Conservation (phyloP, 1,284 basidiomycete genomes). For the Ganoderma sp. region DNA sequence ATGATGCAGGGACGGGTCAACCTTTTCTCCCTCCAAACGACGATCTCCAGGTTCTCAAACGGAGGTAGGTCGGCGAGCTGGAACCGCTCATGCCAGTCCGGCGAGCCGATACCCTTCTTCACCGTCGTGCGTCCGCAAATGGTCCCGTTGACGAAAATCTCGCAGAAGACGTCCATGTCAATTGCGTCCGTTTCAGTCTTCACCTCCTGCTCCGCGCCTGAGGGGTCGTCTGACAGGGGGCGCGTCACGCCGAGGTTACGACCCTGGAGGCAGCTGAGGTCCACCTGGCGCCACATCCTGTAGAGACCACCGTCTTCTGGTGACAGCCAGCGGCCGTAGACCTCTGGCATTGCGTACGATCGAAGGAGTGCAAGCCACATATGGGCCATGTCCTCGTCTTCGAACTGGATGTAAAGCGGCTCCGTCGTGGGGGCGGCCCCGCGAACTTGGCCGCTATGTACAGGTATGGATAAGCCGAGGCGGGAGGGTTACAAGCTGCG, state of each 20-base stretch:
- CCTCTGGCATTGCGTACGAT: slow-evolving; percentile 77
- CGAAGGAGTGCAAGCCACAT: slow-evolving; percentile 78
- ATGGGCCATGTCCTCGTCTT: slow-evolving; percentile 61
- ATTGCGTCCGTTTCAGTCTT: slow-evolving; percentile 54
- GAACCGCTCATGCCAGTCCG: slow-evolving; percentile 82
- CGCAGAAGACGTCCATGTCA: slow-evolving; percentile 74
- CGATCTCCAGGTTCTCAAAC: slow-evolving; percentile 68
- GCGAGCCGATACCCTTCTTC: slow-evolving; percentile 66
- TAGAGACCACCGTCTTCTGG: slow-evolving; percentile 75
- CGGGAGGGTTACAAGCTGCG: slow-evolving; percentile 10
- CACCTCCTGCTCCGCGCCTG: slow-evolving; percentile 22
- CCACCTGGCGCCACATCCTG: slow-evolving; percentile 83
- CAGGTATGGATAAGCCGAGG: slow-evolving; percentile 2
- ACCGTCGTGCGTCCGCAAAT: slow-evolving; percentile 74
- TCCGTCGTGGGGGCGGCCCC: slow-evolving; percentile 59
- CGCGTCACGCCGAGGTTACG: slow-evolving; percentile 62
- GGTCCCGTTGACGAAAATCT: slow-evolving; percentile 66
- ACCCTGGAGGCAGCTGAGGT: slow-evolving; percentile 70
- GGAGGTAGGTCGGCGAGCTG: slow-evolving; percentile 74
- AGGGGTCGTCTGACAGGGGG: slow-evolving; percentile 32
- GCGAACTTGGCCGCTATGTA: slow-evolving; percentile 64
- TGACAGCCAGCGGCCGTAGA: slow-evolving; percentile 66
- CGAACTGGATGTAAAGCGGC: slow-evolving; percentile 73
- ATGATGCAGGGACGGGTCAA: slow-evolving; percentile 58
- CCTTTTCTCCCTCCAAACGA: slow-evolving; percentile 71